A percentile compares a stretch with the other conserved stretches of the same genome.
These are phyloP conservation scores for Aspergillus cavernicola DNA, from an alignment of 495 filamentous ascomycete species.

Conservation along the genomic window DNA sequence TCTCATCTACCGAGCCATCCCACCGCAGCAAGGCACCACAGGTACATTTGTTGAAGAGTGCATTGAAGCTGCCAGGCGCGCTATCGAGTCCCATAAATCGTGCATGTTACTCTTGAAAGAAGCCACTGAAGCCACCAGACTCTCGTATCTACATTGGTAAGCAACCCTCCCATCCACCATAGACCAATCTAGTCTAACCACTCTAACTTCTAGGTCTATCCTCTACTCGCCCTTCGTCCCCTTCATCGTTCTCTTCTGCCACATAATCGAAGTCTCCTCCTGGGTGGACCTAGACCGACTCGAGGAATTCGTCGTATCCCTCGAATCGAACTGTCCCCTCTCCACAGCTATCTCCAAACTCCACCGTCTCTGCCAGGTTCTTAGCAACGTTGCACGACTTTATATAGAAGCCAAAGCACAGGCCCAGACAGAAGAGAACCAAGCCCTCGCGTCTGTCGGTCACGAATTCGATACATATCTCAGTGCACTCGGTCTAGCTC, in stretches of 20 bases:
- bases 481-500: constrained; percentile 59
- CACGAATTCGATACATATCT: constrained; percentile 65
- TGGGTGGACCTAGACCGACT: constrained; percentile 49
- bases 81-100: constrained; percentile 51
- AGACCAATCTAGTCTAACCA: constrained; percentile 2
- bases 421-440: constrained; percentile 37
- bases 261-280: constrained; percentile 51
- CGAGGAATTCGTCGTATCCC: constrained; percentile 53
- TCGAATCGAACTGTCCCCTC: constrained; percentile 46
- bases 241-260: constrained; percentile 68
- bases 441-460: constrained; percentile 46
- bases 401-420: constrained; percentile 58
- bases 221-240: constrained; percentile 65
- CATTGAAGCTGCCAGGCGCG: constrained; percentile 53
- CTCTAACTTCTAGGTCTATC: constrained; percentile 52
- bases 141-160: constrained; percentile 63
- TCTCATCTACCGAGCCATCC: constrained; percentile 61
- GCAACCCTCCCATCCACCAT: neutral
- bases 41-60: constrained; percentile 57
- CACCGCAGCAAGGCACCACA: constrained; percentile 35
- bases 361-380: constrained; percentile 56
- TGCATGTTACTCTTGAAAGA: constrained; percentile 48
- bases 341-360: constrained; percentile 57
- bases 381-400: constrained; percentile 57
- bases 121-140: constrained; percentile 39